Conservation (phyloP, 352 stramenopile genomes). For the Phytopythium oedochilum region DNA sequence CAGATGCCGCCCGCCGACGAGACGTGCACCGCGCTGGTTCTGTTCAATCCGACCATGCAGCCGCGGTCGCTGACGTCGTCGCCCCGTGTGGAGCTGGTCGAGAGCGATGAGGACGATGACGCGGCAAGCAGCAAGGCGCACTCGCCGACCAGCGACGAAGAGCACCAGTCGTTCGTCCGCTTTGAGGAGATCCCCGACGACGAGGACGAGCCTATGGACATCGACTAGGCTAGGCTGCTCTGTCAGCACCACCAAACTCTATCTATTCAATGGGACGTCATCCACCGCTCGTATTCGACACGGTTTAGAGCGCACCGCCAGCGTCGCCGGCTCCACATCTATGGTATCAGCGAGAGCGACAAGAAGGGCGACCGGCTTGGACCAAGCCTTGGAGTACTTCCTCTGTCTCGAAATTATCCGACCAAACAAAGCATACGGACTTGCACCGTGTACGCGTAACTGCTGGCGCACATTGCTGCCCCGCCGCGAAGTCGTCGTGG, state of each 20-base stretch:
- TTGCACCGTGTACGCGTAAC: too few species aligned
- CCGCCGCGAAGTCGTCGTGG: too few species aligned
- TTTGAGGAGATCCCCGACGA: conserved; percentile 72
- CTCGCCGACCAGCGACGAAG: conserved; percentile 14
- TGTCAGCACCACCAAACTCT: background rate
- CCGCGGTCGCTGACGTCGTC: conserved; percentile 13
- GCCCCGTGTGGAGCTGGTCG: conserved; percentile 50
- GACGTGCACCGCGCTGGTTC: conserved; percentile 44
- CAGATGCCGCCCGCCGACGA: conserved; percentile 13
- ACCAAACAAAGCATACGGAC: too few species aligned
- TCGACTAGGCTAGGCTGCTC: conserved; percentile 49
- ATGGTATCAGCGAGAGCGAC: too few species aligned
- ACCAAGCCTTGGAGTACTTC: too few species aligned
- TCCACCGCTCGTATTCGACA: too few species aligned
- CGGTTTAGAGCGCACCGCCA: too few species aligned
- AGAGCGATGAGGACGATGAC: conserved; percentile 31
- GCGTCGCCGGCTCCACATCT: too few species aligned
- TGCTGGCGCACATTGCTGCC: too few species aligned
- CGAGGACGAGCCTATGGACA: conserved; percentile 48
- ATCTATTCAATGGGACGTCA: conserved; percentile 4
- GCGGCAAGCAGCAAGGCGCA: background rate
- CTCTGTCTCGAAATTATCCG: too few species aligned
- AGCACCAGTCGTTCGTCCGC: conserved; percentile 37
- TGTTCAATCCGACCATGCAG: conserved; percentile 50
- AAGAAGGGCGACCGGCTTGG: too few species aligned